These are phyloP conservation scores for Hypholoma fasciculare DNA, from an alignment of 768 basidiomycete species.

Conservation along the genomic window DNA sequence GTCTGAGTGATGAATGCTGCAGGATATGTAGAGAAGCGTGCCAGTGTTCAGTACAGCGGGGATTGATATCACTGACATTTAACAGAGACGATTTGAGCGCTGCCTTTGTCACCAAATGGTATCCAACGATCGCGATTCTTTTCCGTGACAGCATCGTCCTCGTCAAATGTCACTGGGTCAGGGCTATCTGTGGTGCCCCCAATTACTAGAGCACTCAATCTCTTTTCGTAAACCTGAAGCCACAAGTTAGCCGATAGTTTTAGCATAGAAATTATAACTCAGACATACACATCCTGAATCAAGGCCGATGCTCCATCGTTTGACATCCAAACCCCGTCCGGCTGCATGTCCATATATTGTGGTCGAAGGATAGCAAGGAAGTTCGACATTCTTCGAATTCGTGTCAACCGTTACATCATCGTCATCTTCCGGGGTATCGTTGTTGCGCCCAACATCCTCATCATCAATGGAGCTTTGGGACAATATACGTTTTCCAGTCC, in stretches of 20 bases:
- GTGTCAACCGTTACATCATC: conserved; percentile 4
- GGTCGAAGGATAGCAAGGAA: conserved; percentile 71
- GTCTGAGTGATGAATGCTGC: too few relatives aligned
- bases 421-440: conserved; percentile 2
- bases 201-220: conserved; percentile 70
- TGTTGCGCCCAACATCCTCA: neutral
- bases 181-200: conserved; percentile 17
- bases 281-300: conserved; percentile 82
- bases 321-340: conserved; percentile 74
- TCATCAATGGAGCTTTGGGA: neutral
- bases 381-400: conserved; percentile 21
- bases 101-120: conserved; percentile 56
- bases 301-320: conserved; percentile 81
- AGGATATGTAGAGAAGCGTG: too few relatives aligned
- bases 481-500: conserved; percentile 2
- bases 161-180: conserved; percentile 16
- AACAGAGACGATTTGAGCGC: conserved; percentile 53
- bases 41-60: too few relatives aligned
- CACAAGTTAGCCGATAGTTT: neutral
- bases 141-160: conserved; percentile 20
- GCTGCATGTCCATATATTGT: conserved; percentile 92
- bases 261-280: neutral
- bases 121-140: conserved; percentile 26
- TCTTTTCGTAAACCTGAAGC: conserved; percentile 54
- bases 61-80: conserved; percentile 32